Evolutionary conservation across 2,329 filamentous ascomycete species (phyloP), one percentile per base, ranked within the genome.

Genomic region (Diaporthe ilicicola): DNA sequence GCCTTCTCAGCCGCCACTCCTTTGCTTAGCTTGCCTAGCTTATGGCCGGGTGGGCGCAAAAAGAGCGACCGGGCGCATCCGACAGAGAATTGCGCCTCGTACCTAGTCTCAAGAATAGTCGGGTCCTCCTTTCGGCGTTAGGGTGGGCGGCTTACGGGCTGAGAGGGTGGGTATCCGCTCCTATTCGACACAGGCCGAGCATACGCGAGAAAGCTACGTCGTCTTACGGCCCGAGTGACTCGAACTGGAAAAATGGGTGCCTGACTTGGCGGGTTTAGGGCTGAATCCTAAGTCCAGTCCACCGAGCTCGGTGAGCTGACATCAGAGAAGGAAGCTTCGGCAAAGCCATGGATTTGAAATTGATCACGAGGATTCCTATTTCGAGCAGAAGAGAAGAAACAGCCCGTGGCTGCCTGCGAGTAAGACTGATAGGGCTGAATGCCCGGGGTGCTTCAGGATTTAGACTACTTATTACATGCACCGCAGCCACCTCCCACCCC

Each of bases 261-360:
- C 66, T 68, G 66, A 68, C 65, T 59, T 42, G 53, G 66, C 66
- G 53, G 42, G 27, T 13, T 42, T 68, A 68, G 66, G 66, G 66
- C 66, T 68, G 66, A 68, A 68, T 59, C 29, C 53, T 68, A 42
- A 68, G 56, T 34, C 42, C 24, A n/a, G 53, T 56, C 42, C 24
- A 68, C 42, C 42, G 42, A 44, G 29, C 59, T 64, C 59, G 42
- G 59, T 48, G 53, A 59, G 66, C 66, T 68, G 66, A 68, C 66
- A 68, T 68, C 66, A 68, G 66, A 68, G 53, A 46, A 59, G 46
- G n/a, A 59, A 68, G 59, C 59, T 64, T 19, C 55, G 53, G 66
- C 32, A 32, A 51, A 51, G 66, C 66, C 44, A 59, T 59, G 66
- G 64, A 12, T n/a, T 54, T n/a, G n/a, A 22, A 19, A 37, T 32